Evolutionary conservation across 202 grass and related monocot species (phyloP).

Genomic region (Panicum hallii): DNA sequence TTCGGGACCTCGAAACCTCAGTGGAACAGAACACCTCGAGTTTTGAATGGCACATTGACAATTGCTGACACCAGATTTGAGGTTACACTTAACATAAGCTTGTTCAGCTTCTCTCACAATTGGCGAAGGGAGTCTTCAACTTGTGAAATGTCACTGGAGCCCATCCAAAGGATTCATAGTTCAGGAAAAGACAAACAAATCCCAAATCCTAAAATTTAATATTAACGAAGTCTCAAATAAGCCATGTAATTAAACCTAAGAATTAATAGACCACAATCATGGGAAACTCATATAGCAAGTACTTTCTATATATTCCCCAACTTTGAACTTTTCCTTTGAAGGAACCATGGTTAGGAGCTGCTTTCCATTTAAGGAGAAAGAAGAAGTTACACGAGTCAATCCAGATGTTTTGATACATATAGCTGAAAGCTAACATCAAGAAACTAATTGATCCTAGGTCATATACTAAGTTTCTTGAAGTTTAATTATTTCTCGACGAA

Average conservation of each 20-base stretch:
- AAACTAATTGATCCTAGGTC: neutral
- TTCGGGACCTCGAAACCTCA: neutral
- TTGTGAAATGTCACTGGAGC: neutral
- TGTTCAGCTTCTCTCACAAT: no score
- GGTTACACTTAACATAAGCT: no score
- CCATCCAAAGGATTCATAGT: neutral
- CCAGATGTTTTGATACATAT: neutral
- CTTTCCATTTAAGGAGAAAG: neutral
- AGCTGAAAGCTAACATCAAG: neutral
- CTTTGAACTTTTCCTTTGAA: neutral
- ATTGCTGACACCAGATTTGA: no score
- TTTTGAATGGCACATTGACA: neutral
- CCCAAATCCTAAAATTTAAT: neutral
- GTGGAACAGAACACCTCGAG: neutral
- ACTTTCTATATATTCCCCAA: neutral
- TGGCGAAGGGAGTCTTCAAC: no score
- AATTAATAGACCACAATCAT: neutral
- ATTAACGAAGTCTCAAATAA: neutral
- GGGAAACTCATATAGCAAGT: neutral
- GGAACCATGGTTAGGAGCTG: neutral
- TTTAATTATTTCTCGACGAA: neutral
- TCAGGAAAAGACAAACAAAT: neutral
- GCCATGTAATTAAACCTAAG: neutral
- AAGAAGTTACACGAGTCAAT: neutral
- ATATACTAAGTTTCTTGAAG: neutral